These are phyloP conservation scores for Desmodesmus armatus DNA, from an alignment of 139 green algal genomes.

Conservation along the genomic window DNA sequence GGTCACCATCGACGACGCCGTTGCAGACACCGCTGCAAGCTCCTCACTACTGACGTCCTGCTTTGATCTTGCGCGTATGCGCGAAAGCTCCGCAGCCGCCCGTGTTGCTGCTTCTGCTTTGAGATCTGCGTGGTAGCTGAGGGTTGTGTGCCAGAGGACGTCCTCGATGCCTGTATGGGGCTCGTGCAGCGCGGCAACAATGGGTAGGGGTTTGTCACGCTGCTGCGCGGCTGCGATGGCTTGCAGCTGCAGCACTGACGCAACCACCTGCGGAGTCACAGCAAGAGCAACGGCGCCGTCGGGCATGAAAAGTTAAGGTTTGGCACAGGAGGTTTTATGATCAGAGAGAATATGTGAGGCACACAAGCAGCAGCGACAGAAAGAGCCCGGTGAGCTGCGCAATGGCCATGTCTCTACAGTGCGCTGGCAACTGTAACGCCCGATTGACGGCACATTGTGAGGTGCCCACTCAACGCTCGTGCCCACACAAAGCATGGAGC, in stretches of 20 bases:
- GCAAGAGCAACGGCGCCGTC: too few relatives aligned
- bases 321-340: too few relatives aligned
- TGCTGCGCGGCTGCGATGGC: slow-evolving; percentile 20
- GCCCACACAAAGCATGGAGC: too few relatives aligned
- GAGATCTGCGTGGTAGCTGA: slow-evolving; percentile 32
- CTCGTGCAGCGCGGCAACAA: slow-evolving; percentile 28
- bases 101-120: slow-evolving; percentile 15
- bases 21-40: slow-evolving; percentile 12
- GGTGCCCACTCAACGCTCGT: too few relatives aligned
- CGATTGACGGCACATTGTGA: too few relatives aligned
- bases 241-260: slow-evolving; percentile 55
- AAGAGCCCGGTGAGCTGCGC: too few relatives aligned
- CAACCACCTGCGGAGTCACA: slow-evolving; percentile 27
- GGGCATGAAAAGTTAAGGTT: too few relatives aligned
- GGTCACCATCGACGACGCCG: too few relatives aligned
- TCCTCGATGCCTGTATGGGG: slow-evolving; percentile 17
- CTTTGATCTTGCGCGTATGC: neutral
- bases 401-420: too few relatives aligned
- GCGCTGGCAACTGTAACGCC: too few relatives aligned
- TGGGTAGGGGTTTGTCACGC: neutral
- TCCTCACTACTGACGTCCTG: neutral
- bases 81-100: neutral
- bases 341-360: too few relatives aligned
- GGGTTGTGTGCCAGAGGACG: slow-evolving; percentile 40
- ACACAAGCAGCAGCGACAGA: too few relatives aligned